Conservation (phyloP, 2,329 filamentous ascomycete species). For the Penicillium sp. region DNA sequence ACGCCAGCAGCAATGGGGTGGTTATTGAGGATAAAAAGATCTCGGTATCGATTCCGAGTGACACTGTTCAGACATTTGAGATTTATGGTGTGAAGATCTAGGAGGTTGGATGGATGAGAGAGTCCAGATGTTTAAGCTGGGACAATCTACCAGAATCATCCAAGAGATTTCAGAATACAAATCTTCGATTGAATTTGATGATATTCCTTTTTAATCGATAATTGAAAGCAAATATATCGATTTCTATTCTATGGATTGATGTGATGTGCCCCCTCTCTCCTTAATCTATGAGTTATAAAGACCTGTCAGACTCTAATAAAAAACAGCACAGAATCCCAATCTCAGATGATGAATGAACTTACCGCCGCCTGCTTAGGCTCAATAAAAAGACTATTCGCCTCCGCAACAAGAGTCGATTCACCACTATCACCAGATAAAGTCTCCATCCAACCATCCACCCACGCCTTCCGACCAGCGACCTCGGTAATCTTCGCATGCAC, state of each 20-base stretch:
- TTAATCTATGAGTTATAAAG: neutral
- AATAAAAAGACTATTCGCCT: conserved; percentile 82
- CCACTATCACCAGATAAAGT: conserved; percentile 67
- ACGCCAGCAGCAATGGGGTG: conserved; percentile 1
- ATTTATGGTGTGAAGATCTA: conserved; percentile 1
- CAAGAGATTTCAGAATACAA: no score
- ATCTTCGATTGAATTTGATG: no score
- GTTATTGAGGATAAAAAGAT: neutral
- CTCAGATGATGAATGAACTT: conserved; percentile 35
- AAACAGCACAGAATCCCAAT: neutral
- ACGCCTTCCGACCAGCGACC: no score
- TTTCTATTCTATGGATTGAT: neutral
- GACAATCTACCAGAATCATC: neutral
- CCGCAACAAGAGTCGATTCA: conserved; percentile 67
- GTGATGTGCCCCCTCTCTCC: neutral
- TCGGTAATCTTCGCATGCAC: no score
- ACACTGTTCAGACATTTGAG: conserved; percentile 14
- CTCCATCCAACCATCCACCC: conserved; percentile 59
- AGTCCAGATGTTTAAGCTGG: neutral
- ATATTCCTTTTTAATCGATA: no score
- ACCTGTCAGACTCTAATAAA: neutral
- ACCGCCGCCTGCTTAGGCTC: conserved; percentile 80
- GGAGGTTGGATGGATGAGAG: neutral
- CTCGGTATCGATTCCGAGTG: conserved; percentile 4
- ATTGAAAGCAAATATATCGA: neutral